These are phyloP conservation scores for Kodamaea sp. DNA, from an alignment of 1,139 yeast species.

Conservation along the genomic window DNA sequence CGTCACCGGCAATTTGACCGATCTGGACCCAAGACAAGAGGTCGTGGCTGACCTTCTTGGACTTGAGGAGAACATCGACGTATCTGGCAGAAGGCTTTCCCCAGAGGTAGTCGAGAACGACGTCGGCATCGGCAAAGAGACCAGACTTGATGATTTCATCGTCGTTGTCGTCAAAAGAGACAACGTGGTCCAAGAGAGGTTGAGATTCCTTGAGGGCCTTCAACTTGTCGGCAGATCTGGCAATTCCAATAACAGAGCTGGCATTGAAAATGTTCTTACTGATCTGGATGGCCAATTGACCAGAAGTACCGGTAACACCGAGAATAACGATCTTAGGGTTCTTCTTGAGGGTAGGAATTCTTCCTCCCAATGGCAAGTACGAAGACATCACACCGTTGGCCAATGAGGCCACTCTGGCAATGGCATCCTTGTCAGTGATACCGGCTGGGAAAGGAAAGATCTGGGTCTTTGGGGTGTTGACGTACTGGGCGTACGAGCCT, in stretches of 20 bases:
- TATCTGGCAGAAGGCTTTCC: slow-evolving; percentile 13
- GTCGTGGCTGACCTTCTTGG: slow-evolving; percentile 8
- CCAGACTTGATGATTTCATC: slow-evolving; percentile 3
- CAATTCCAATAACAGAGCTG: slow-evolving; percentile 17
- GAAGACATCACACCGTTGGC: slow-evolving; percentile 16
- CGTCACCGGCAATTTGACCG: slow-evolving; percentile 21
- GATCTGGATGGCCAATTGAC: slow-evolving; percentile 19
- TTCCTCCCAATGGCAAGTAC: slow-evolving; percentile 11
- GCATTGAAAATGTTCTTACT: slow-evolving; percentile 16
- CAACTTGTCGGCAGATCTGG: slow-evolving; percentile 10
- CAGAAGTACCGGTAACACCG: slow-evolving; percentile 22
- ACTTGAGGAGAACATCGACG: slow-evolving; percentile 4
- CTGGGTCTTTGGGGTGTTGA: slow-evolving; percentile 11
- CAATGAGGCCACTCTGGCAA: slow-evolving; percentile 16
- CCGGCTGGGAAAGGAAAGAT: slow-evolving; percentile 11
- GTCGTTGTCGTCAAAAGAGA: slow-evolving; percentile 9
- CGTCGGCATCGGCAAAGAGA: slow-evolving; percentile 12
- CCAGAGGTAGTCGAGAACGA: slow-evolving; percentile 16
- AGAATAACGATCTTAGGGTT: slow-evolving; percentile 15
- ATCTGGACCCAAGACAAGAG: slow-evolving; percentile 21
- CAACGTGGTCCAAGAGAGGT: slow-evolving; percentile 12
- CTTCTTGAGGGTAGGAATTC: slow-evolving; percentile 11
- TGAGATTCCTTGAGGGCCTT: slow-evolving; percentile 9
- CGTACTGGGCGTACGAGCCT: slow-evolving; percentile 15
- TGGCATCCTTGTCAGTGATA: slow-evolving; percentile 7